These are phyloP conservation scores for Batkoa obscura DNA, from an alignment of 371 early-diverging fungal species.

Conservation along the genomic window DNA sequence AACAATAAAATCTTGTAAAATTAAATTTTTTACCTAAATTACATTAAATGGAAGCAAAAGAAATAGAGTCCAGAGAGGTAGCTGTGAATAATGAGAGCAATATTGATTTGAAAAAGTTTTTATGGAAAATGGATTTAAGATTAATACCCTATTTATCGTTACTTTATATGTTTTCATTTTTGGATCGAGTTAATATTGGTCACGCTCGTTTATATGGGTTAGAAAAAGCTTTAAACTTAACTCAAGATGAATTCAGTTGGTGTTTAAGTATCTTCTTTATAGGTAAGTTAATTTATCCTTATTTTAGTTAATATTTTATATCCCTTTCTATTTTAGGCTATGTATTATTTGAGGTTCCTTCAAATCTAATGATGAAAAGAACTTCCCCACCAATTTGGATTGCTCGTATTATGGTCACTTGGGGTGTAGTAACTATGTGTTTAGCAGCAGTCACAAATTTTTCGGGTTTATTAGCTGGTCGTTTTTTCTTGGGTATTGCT, in stretches of 20 bases:
- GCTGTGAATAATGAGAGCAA: too few species aligned
- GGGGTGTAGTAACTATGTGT: constrained; percentile 38
- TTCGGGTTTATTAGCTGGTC: constrained; percentile 25
- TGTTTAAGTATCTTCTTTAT: constrained; percentile 46
- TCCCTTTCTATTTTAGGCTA: too few species aligned
- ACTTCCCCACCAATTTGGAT: constrained; percentile 5
- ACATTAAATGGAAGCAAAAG: too few species aligned
- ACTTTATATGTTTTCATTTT: constrained; percentile 45
- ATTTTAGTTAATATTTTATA: too few species aligned
- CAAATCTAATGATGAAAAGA: constrained; percentile 6
- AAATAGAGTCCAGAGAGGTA: too few species aligned
- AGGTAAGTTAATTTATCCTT: too few species aligned
- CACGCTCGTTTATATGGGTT: constrained; percentile 13
- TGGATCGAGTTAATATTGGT: constrained; percentile 62
- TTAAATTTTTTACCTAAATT: too few species aligned
- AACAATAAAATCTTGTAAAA: too few species aligned
- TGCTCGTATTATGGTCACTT: constrained; percentile 24
- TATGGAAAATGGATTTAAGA: constrained; percentile 42
- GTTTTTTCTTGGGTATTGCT: constrained; percentile 34
- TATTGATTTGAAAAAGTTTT: constrained; percentile 18
- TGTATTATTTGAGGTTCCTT: constrained; percentile 28
- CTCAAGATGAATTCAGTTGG: constrained; percentile 27
- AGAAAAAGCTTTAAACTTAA: constrained; percentile 23
- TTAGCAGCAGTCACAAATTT: constrained; percentile 27
- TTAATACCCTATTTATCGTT: constrained; percentile 45